Evolutionary conservation across 176 grass and related monocot genomes (phyloP).

Genomic region (Aegilops speltoides): DNA sequence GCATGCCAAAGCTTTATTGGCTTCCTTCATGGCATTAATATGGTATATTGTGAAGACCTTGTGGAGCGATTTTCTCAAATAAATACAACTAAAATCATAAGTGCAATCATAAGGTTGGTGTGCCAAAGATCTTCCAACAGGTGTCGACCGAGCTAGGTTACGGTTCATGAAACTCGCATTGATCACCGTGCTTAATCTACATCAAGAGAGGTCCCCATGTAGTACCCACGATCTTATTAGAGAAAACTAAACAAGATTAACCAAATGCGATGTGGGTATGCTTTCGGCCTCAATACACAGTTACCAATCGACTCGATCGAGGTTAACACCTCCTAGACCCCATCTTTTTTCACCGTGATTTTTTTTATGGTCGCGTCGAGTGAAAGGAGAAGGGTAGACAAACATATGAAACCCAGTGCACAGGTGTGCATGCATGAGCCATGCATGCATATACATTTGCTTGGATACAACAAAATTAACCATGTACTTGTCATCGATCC

Average conservation of each 20-base stretch:
- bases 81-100: slow-evolving; percentile 11
- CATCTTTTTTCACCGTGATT: background rate
- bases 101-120: slow-evolving; percentile 33
- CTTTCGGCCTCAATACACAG: slow-evolving; percentile 31
- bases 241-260: background rate
- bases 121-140: slow-evolving; percentile 23
- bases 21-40: slow-evolving; percentile 11
- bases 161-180: slow-evolving; percentile 9
- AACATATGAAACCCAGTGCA: background rate
- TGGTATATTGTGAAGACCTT: slow-evolving; percentile 1
- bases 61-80: background rate
- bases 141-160: background rate
- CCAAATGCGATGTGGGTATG: background rate
- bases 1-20: slow-evolving; percentile 2
- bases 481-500: background rate
- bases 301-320: slow-evolving; percentile 1
- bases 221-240: background rate
- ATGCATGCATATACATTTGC: slow-evolving; percentile 17
- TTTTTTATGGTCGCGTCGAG: background rate
- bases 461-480: slow-evolving; percentile 27
- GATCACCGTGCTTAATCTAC: slow-evolving; percentile 17
- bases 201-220: slow-evolving; percentile 26
- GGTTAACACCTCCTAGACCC: slow-evolving; percentile 21
- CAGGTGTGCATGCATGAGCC: background rate
- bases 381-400: background rate